Base-by-base conservation (phyloP, 345 rosid species). In the Linum usitatissimum region DNA sequence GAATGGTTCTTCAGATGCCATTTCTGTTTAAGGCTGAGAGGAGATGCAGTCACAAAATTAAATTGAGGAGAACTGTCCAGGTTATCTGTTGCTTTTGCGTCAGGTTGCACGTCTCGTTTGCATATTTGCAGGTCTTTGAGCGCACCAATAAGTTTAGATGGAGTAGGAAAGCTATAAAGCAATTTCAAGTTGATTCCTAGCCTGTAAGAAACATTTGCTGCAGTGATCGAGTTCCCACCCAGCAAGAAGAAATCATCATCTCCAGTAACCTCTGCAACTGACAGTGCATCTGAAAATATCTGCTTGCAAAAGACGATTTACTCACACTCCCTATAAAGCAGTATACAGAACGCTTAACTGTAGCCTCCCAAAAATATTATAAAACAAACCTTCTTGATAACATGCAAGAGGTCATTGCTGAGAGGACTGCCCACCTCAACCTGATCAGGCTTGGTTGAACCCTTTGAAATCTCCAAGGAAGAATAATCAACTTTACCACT, bases 211-310 rank as follows among this genome's bases (percentile, higher is more conserved):
- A 73, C 86, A 71, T 87, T 91, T 5, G 99, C 94, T 39, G 99
- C 99, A 21, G 91, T 59, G 60, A 93, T 67, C 53, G 99, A 93
- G 76, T 86, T 83, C 67, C 99, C 99, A 68, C 97, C 99, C 71
- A 87, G 74, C 53, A 63, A 64, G 76, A 93, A 93, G 79, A 93
- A 93, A 81, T 93, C 83, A 62, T 80, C 94, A 74, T 81, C 79
- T 36, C 74, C 78, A 60, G 82, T 79, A 67, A 93, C 80, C 67
- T 80, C 90, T 73, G 80, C 75, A 58, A 86, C 77, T 86, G 81
- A 65, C 77, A 90, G 66, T 70, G 83, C 87, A 59, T 84, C 82
- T 79, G 81, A 77, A 80, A 87, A 76, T 53, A 90, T 96, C 99
- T 92, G 79, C 48, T 64, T 72, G 55, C 55, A 64, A 45, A 61